Base-by-base conservation (phyloP, 1,284 basidiomycete species). In the Leccinum subrobustum region DNA sequence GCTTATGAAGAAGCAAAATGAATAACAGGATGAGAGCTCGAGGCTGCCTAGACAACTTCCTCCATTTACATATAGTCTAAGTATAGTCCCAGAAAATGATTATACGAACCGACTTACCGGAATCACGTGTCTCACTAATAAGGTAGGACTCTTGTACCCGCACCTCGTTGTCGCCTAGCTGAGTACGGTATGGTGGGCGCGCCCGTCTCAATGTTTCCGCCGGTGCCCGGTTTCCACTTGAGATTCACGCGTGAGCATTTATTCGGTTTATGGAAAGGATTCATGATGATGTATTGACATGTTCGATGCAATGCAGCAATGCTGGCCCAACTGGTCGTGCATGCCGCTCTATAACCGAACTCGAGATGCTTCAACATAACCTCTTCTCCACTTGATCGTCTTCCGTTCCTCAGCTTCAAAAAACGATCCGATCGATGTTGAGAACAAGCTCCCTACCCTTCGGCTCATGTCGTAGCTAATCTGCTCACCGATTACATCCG, bases 211-310 rank as follows among this genome's bases (percentile, higher is more conserved):
- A n/a, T 18, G 18, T 44, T 12, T 18, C 42, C 11, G 42, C 42
- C 31, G 31, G n/a, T n/a, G n/a, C n/a, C n/a, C 14, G 72, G 73
- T 5, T 67, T 47, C n/a, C 18, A n/a, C 3, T 74, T 68, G 69
- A 68, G 6, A 14, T 68, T n/a, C 73, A 71, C 50, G 54, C 7
- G 29, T 52, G 51, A 52, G 51, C 29, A 9, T 4, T 33, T 52
- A 8, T 47, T 11, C 9, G 44, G 18, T 47, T 47, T 16, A 48
- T 48, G 47, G 20, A 48, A 48, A 48, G 47, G 39, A 18, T 9
- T n/a, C n/a, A 42, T 42, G 39, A 37, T 37, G 16, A 42, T 42
- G 39, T 3, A 42, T 42, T 42, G 39, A 18, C 42, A 44, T 44
- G 8, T 27, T 50, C 47, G 16, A 33, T 33, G 18, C 12, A 31